These are phyloP conservation scores for Flaveria ramosissima DNA, from an alignment of 129 eudicot genomes.

Conservation along the genomic window DNA sequence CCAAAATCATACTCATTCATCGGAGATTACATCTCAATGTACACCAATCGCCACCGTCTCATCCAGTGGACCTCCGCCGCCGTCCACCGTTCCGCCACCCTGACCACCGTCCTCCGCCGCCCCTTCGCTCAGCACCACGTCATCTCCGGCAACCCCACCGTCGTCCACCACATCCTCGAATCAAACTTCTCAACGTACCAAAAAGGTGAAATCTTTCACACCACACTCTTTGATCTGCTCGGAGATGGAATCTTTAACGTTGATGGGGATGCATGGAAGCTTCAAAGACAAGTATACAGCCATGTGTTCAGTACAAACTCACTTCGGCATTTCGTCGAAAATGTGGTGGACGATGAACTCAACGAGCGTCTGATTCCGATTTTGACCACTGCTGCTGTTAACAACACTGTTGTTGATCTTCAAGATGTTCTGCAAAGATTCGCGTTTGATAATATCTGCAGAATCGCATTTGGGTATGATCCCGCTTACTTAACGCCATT, in stretches of 20 bases:
- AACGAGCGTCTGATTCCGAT: constrained; percentile 47
- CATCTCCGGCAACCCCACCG: constrained; percentile 38
- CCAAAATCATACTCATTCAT: constrained; percentile 46
- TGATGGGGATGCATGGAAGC: constrained; percentile 42
- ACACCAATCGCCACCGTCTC: constrained; percentile 35
- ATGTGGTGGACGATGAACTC: constrained; percentile 64
- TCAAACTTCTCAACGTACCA: constrained; percentile 29
- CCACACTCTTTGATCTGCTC: constrained; percentile 46
- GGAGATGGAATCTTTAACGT: constrained; percentile 38
- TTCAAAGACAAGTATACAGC: constrained; percentile 46
- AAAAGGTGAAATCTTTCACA: constrained; percentile 16
- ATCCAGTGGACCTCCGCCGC: constrained; percentile 47
- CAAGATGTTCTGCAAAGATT: constrained; percentile 65
- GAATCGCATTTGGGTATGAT: constrained; percentile 37
- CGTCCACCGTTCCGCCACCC: constrained; percentile 35
- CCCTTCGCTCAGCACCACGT: constrained; percentile 49
- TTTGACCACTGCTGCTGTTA: constrained; percentile 28
- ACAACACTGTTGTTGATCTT: constrained; percentile 46
- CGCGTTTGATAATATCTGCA: constrained; percentile 33
- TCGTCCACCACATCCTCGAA: constrained; percentile 51
- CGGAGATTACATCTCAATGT: constrained; percentile 41
- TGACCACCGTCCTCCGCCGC: constrained; percentile 44
- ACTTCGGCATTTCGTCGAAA: constrained; percentile 56
- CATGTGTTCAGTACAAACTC: constrained; percentile 75
- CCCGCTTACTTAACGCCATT: constrained; percentile 31